These are phyloP conservation scores for Dipteronia dyeriana DNA, from an alignment of 345 rosid genomes.

Conservation along the genomic window DNA sequence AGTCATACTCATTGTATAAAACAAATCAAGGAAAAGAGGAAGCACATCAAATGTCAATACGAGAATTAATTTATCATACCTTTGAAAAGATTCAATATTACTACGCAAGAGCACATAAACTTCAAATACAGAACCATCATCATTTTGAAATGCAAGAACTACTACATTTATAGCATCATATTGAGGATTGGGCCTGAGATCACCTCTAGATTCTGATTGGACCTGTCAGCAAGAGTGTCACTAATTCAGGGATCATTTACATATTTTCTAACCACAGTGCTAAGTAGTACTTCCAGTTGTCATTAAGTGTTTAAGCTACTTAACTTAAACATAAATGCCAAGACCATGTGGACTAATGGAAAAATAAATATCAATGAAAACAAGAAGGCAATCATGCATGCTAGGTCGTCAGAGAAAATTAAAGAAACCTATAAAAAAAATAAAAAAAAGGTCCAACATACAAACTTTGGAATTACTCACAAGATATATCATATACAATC, in stretches of 20 bases:
- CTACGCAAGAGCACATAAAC: constrained; percentile 57
- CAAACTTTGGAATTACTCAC: neutral
- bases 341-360: neutral
- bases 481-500: neutral
- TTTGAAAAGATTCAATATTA: constrained; percentile 39
- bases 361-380: neutral
- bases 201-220: constrained; percentile 86
- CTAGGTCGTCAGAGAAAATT: neutral
- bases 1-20: neutral
- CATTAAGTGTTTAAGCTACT: neutral
- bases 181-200: constrained; percentile 85
- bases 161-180: constrained; percentile 74
- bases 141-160: constrained; percentile 72
- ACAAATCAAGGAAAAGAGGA: neutral
- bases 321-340: neutral
- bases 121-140: constrained; percentile 46
- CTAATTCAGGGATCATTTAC: constrained; percentile 4
- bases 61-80: constrained; percentile 42
- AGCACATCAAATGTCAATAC: neutral
- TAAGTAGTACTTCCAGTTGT: neutral
- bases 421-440: neutral
- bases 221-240: constrained; percentile 51
- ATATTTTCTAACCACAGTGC: constrained; percentile 8
- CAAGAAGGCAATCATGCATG: neutral
- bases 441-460: neutral